phyloP scores from a whole-genome alignment of 305 asterid species.

The Fraxinus baroniana region DNA sequence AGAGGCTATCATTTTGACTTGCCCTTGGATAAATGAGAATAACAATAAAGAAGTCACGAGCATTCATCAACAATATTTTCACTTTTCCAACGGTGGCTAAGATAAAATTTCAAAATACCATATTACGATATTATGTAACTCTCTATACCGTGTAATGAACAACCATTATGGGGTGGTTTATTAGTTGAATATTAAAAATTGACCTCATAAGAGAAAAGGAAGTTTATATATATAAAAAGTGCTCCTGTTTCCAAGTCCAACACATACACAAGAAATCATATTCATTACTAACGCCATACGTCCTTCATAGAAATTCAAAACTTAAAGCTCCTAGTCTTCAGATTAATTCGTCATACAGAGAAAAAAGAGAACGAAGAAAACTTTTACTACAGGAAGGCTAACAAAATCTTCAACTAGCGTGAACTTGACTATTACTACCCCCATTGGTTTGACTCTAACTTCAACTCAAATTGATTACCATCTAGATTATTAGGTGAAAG shows the following conservation, averaged over 20 bases:
- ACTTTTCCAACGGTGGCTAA: not conserved
- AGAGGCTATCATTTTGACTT: slow-evolving; percentile 4
- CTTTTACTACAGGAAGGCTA: not conserved
- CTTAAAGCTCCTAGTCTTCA: not conserved
- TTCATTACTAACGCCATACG: not conserved
- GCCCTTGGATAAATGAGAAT: not conserved
- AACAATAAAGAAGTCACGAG: not conserved
- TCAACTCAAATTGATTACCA: not conserved
- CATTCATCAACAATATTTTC: not conserved
- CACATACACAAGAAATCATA: not conserved
- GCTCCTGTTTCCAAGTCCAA: slow-evolving; percentile 3
- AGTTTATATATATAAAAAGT: not conserved
- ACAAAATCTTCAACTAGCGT: not conserved
- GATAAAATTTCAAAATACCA: not conserved
- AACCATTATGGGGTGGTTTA: not conserved
- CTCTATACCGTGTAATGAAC: not conserved
- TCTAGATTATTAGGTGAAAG: not conserved
- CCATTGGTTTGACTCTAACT: not conserved
- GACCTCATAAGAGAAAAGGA: not conserved
- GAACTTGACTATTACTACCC: not conserved
- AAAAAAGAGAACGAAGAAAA: not conserved
- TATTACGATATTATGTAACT: not conserved
- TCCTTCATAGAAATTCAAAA: not conserved
- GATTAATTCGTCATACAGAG: not conserved
- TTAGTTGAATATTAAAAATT: not conserved